Evolutionary conservation across 371 early-diverging fungal species (phyloP), one percentile per base, ranked within the genome.

Genomic region (Zopfochytrium polystomum): DNA sequence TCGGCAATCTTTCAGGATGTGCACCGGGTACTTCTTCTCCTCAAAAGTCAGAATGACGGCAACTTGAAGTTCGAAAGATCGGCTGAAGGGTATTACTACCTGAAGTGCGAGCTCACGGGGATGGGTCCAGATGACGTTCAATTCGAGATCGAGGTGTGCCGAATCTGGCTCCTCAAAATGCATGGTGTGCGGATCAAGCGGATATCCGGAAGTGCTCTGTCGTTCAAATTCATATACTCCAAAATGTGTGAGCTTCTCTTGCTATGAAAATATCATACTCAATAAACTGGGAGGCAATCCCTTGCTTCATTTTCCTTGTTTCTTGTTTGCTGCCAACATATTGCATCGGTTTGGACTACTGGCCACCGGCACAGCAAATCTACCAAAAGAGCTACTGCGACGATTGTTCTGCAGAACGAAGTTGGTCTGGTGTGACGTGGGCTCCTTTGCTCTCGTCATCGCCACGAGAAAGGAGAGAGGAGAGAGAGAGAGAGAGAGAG

Each of bases 81-180:
- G n/a, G 47, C 55, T 11, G 76, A 75, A 27, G n/a, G n/a, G n/a
- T 66, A 49, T 49, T 81, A 81, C 66, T 29, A 72, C 60, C 65
- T 79, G 32, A 26, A 62, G 11, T 73, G 77, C 63, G 46, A 58
- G 26, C 55, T 70, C 35, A 55, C 50, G 4, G 25, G 18, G 3
- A 44, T 42, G 11, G 46, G 42, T 48, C n/a, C 60, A 58, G 30
- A 60, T 66, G 42, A 63, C 50, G 65, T 81, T 2, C 66, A 63
- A 47, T 78, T 82, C 62, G 81, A 82, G 65, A 60, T 77, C 22
- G 83, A 82, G 54, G 66, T 82, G 20, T 79, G 78, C 63, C 81
- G 80, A 52, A 70, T 82, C 11, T 81, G 81, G 83, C 65, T 81
- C 50, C 63, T 82, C 32, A 74, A 78, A 31, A 6, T 82, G 48